These are phyloP conservation scores for Geranomyces variabilis DNA, from an alignment of 192 early-diverging fungal species.

Conservation along the genomic window DNA sequence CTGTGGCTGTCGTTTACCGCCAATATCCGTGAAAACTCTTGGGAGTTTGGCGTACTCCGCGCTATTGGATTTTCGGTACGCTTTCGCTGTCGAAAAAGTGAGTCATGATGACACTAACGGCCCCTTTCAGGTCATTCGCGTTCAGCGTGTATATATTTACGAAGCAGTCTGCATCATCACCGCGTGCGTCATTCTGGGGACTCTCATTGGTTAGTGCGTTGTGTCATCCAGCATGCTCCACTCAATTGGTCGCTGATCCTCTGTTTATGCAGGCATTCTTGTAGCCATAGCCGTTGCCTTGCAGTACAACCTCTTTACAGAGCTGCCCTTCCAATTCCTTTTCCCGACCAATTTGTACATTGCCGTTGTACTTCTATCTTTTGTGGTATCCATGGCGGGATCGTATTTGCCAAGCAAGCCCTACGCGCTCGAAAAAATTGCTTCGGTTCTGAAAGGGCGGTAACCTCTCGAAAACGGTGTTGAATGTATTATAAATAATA, in stretches of 20 bases:
- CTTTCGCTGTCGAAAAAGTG: background rate
- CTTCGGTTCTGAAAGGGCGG: conserved; percentile 31
- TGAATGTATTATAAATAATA: background rate
- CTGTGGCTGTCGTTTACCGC: conserved; percentile 44
- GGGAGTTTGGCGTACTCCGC: conserved; percentile 45
- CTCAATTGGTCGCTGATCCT: background rate
- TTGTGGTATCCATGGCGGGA: conserved; percentile 32
- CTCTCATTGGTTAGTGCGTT: conserved; percentile 26
- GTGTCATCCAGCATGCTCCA: no score
- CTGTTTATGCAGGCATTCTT: conserved; percentile 16
- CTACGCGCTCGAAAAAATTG: conserved; percentile 32
- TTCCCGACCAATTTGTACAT: conserved; percentile 34
- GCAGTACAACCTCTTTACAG: conserved; percentile 41
- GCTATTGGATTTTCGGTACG: conserved; percentile 38
- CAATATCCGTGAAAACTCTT: conserved; percentile 41
- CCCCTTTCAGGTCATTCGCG: conserved; percentile 20
- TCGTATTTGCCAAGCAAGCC: conserved; percentile 29
- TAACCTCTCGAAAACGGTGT: no score
- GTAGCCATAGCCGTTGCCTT: conserved; percentile 33
- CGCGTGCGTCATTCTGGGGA: conserved; percentile 33
- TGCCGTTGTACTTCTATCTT: conserved; percentile 16
- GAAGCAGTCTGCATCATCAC: conserved; percentile 40
- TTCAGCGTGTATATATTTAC: conserved; percentile 36
- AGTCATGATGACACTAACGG: background rate
- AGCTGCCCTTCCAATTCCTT: conserved; percentile 33